Percentiles rank a stretch among this genome's conserved stretches.
Evolutionary conservation across 306 rosid species (phyloP).

Genomic region (Spatholobus suberectus): DNA sequence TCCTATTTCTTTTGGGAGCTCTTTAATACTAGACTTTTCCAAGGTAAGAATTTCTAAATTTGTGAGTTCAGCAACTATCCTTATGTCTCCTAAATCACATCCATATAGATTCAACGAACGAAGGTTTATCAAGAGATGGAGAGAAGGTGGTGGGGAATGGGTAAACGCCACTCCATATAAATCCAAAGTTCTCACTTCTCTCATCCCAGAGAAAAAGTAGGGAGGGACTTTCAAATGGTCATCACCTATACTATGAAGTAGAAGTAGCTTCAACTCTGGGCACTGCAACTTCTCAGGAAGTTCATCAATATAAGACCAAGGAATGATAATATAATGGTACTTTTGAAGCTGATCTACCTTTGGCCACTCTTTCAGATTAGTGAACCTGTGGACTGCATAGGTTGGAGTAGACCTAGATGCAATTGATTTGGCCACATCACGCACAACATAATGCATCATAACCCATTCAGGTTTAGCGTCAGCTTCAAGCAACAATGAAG

Average conservation of each 20-base stretch:
- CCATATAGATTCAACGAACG: background rate
- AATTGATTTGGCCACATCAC: background rate
- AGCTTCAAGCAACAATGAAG: background rate
- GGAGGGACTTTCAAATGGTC: background rate
- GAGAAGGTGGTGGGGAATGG: background rate
- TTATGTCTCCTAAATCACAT: background rate
- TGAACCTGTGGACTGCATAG: background rate
- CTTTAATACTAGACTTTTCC: background rate
- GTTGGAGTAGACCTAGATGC: background rate
- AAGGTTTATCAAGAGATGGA: background rate
- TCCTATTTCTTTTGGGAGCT: conserved; percentile 30
- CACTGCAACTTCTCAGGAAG: background rate
- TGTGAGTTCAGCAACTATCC: background rate
- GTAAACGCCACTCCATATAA: background rate
- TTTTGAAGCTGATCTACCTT: background rate
- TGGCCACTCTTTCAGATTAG: background rate
- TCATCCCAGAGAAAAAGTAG: background rate
- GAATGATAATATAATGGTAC: background rate
- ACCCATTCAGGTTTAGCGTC: background rate
- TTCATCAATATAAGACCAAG: background rate
- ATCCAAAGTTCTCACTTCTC: background rate
- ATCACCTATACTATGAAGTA: background rate
- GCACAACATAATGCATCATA: conserved; percentile 1
- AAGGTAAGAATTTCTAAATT: background rate
- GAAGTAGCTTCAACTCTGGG: background rate